A percentile compares a stretch with the other conserved stretches of the same genome.
Evolutionary conservation across 306 rosid species (phyloP).

Genomic region (Acacia acuminata): DNA sequence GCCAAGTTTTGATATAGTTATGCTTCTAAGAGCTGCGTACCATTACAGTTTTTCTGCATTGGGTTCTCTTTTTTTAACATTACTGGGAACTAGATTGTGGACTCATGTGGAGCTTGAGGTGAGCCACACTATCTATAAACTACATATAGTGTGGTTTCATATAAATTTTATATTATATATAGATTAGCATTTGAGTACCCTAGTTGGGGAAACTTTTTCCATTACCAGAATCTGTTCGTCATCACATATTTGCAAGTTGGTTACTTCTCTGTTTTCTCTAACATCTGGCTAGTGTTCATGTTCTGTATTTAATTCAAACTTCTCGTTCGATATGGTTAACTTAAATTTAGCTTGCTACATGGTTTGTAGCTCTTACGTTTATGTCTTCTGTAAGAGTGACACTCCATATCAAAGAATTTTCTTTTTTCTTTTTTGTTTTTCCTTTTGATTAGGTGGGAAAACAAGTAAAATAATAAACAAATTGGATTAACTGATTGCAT

Average conservation of each 20-base stretch:
- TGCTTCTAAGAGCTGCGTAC: neutral
- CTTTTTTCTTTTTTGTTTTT: no score
- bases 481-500: neutral
- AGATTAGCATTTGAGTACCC: neutral
- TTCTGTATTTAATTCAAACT: neutral
- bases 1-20: neutral
- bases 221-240: neutral
- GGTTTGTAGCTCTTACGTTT: neutral
- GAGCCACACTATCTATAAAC: neutral
- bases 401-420: neutral
- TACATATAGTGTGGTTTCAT: neutral
- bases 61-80: neutral
- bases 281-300: neutral
- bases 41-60: neutral
- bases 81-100: neutral
- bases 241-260: neutral
- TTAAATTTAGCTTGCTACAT: neutral
- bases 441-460: neutral
- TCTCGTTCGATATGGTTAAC: neutral
- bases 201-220: neutral
- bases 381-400: neutral
- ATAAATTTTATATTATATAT: no score
- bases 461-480: constrained; percentile 12
- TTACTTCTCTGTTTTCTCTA: constrained; percentile 4
- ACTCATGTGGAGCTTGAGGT: neutral